Percentiles rank a stretch among this genome's conserved stretches.
These are phyloP conservation scores for Amanita exitialis DNA, from an alignment of 768 basidiomycete genomes.

Conservation along the genomic window DNA sequence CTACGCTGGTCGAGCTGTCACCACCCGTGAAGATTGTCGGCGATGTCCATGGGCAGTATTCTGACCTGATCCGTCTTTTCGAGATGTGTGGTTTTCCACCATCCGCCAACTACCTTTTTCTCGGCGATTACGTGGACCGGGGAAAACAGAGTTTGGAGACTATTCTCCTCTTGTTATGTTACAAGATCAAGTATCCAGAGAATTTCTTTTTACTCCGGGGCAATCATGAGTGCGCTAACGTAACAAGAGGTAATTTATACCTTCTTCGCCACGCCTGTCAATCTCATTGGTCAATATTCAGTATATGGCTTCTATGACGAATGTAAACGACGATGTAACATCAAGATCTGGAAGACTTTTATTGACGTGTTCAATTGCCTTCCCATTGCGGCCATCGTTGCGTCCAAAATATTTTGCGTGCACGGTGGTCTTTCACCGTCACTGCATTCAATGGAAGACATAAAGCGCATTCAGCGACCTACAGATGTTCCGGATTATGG, in stretches of 20 bases:
- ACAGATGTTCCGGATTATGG: slow-evolving; percentile 99
- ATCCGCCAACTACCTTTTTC: slow-evolving; percentile 93
- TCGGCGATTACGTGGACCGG: slow-evolving; percentile 98
- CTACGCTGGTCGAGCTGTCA: slow-evolving; percentile 92
- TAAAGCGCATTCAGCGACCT: slow-evolving; percentile 93
- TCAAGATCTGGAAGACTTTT: slow-evolving; percentile 99
- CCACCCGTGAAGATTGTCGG: slow-evolving; percentile 99
- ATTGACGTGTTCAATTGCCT: slow-evolving; percentile 99
- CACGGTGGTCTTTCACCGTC: slow-evolving; percentile 94
- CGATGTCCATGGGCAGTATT: slow-evolving; percentile 98
- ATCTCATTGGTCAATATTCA: slow-evolving; percentile 21
- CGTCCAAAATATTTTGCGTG: slow-evolving; percentile 99
- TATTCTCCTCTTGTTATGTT: slow-evolving; percentile 91
- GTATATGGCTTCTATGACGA: slow-evolving; percentile 99
- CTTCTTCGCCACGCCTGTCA: slow-evolving; percentile 7
- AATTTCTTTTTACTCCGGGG: slow-evolving; percentile 98
- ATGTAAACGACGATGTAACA: slow-evolving; percentile 98
- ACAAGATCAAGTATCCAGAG: slow-evolving; percentile 99
- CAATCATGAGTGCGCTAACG: slow-evolving; percentile 99
- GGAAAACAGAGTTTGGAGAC: slow-evolving; percentile 99
- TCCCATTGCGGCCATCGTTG: slow-evolving; percentile 96
- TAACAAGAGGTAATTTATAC: slow-evolving; percentile 71
- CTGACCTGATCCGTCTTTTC: slow-evolving; percentile 94
- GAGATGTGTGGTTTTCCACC: slow-evolving; percentile 99
- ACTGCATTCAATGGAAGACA: slow-evolving; percentile 94